Evolutionary conservation across 192 early-diverging fungal genomes (phyloP), one percentile per base, ranked within the genome.

Genomic region (Umbelopsis vinacea): DNA sequence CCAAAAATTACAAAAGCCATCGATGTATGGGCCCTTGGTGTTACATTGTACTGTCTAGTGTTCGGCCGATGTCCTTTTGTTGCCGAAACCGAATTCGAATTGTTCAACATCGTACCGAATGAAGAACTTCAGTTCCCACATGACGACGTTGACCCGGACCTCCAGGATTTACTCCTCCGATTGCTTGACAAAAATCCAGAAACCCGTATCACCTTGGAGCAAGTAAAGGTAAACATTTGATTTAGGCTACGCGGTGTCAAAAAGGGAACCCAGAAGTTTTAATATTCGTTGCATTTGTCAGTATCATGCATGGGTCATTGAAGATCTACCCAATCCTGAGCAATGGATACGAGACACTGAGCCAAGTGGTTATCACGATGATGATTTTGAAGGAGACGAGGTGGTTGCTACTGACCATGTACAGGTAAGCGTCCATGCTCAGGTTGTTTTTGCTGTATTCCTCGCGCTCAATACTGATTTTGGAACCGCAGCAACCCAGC

Each of bases 21-120:
- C 47, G 97, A 99, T 77, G 90, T 99, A 8, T 99, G 97, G 97
- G 97, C 97, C 29, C 87, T 98, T 71, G 97, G 97, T 7, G 96
- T 98, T 22, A 98, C 95, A 8, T 85, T 99, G 19, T 99, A 96
- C 78, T 98, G 96, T 73, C 86, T 99, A 63, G 81, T 97, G 11
- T 98, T 91, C 82, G 97, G 97, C 10, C 81, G 85, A 29, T 94
- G 96, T 60, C 97, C 97, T 17, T 99, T 99, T 81, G 88, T 91
- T 19, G 97, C 96, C 6, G 89, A 95, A 22, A 96, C 93, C 14
- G 97, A 99, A 83, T 97, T 94, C 84, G 97, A 99, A 81, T 84
- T 98, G 52, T 98, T 98, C 78, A 92, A 94, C 80, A 89, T 95
- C 22, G 98, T 98, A 48, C 91, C 93, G 52, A 86, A 84, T 50